Evolutionary conservation across 1,284 basidiomycete species (phyloP), one percentile per base, ranked within the genome.

Genomic region (Cryptococcus floricola): DNA sequence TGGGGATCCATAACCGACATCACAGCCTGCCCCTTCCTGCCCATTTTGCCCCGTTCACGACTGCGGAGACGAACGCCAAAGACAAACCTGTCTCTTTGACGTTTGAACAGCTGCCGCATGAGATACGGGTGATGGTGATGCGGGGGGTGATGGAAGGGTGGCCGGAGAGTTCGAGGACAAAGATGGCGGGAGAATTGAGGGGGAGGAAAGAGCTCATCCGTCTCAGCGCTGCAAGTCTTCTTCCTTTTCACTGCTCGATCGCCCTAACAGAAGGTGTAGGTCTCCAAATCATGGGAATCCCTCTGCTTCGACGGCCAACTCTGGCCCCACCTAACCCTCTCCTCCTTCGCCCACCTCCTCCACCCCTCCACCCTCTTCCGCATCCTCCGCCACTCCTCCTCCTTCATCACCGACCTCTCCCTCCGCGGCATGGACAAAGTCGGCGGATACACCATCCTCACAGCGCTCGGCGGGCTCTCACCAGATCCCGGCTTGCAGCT

Each of bases 301-400:
- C 83, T 94, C 34, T 85, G 87, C 46, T 85, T 88, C 61, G 93
- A 96, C 70, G 92, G 92, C 8, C 88, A 92, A 70, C 81, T 95
- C 16, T 96, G 93, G 92, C 70, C 79, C 28, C 64, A 81, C 49
- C 74, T 90, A 39, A 81, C 88, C 68, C 78, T 89, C 39, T 80
- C 75, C 8, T 76, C 82, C 4, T 86, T 87, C 72, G 81, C 85
- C 16, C 76, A 80, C 19, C 49, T 60, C 46, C 48, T 78, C 52
- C 70, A 73, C 19, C 67, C 71, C 2, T 67, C 64, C 16, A 71
- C 68, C 4, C 50, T 68, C 39, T 54, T 53, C 27, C 52, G 63
- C 42, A 68, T 75, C 12, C 66, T 72, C 16, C 5, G 34, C 5
- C 55, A 61, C 9, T 51, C 85, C 3, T 85, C 87, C 1, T 78